Percentiles rank a stretch among this genome's conserved stretches.
Conservation (phyloP, 345 rosid genomes). For the Ricinus communis region DNA sequence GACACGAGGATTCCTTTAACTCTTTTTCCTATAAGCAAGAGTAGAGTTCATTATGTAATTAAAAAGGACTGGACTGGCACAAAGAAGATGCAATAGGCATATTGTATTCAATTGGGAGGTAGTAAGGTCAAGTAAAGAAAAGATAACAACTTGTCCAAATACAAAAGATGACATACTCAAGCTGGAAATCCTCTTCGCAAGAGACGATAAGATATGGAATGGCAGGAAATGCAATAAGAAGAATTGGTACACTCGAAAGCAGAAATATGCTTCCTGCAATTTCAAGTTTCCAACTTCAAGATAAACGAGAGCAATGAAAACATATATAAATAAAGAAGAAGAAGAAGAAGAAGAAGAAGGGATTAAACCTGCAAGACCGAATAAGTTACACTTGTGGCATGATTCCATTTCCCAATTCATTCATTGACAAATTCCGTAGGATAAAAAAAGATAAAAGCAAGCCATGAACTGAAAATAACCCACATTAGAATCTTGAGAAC, state of each 20-base stretch:
- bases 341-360: too few species aligned
- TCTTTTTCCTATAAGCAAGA: conserved; percentile 43
- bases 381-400: conserved; percentile 36
- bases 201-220: conserved; percentile 45
- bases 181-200: conserved; percentile 38
- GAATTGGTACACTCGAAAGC: conserved; percentile 59
- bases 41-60: not conserved
- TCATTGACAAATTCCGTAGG: conserved; percentile 48
- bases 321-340: not conserved
- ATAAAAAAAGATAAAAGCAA: conserved; percentile 42
- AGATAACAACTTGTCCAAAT: not conserved
- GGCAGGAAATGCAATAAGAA: conserved; percentile 53
- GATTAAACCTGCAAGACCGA: conserved; percentile 54
- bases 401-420: conserved; percentile 33
- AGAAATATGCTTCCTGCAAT: conserved; percentile 65
- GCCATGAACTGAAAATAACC: conserved; percentile 56
- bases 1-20: conserved; percentile 42
- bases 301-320: not conserved
- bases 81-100: too few species aligned
- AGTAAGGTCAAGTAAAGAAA: not conserved
- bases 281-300: not conserved
- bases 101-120: too few species aligned
- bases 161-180: conserved; percentile 16
- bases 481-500: conserved; percentile 49
- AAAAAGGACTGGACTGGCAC: too few species aligned